Base-by-base conservation (phyloP, 2,329 filamentous ascomycete species). In the Tolypocladium album region DNA sequence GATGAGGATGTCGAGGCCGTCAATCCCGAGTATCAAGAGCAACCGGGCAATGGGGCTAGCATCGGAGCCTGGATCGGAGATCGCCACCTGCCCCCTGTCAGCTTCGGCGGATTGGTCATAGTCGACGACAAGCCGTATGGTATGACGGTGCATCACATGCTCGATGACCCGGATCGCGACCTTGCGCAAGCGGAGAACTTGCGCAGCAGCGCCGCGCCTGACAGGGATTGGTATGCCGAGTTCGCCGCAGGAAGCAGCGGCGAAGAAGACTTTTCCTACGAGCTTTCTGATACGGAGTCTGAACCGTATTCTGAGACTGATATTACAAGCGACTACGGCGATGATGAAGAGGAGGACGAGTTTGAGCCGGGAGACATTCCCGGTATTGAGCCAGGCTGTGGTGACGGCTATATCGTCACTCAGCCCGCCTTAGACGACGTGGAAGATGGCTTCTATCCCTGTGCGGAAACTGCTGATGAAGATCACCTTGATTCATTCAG, bases 61-160 rank as follows among this genome's bases (percentile, higher is more conserved):
- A 97, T 97, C 61, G 93, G 93, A 8, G 92, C 92, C 0, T 97
- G 90, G 79, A 86, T 90, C 57, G 88, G 89, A 60, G 85, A 92
- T 64, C 86, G 89, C 53, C 93, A 97, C 69, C 78, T 97, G 3
- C 92, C 92, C 7, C 91, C 93, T 2, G 93, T 96, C 3, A 95
- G 91, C 39, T 92, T 96, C 65, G 93, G 93, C 15, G 93, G 93
- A 11, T 81, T 96, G 4, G 85, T 97, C 47, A 77, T 94, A 39
- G 85, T 97, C 1, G 92, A 97, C 69, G 86, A 89, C 59, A 86
- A 88, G 71, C 85, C 90, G 0, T 94, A 92, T 68, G 93, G 93
- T 15, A 94, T 97, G 90, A 97, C 91, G 27, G 93, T 97, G 0
- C 93, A 97, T 69, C 93, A 97, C 72, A 93, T 97, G 86, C 83